Evolutionary conservation across 2,329 filamentous ascomycete genomes (phyloP), one percentile per base, ranked within the genome.

Genomic region (Arthrobotrys entomopaga): DNA sequence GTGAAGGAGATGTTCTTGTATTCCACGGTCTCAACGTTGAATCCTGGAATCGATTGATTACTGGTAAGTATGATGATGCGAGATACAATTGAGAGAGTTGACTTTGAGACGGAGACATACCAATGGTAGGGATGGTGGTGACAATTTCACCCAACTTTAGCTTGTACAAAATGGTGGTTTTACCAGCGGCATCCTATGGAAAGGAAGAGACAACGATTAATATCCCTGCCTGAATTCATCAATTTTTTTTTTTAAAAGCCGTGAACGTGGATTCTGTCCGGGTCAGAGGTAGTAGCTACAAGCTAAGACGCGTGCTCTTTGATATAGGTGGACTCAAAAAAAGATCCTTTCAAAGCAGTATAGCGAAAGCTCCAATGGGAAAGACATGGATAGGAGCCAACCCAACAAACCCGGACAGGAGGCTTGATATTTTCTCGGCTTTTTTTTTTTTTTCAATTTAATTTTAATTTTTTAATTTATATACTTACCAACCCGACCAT

Each of bases 1-100:
- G 94, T 98, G 88, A 99, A 99, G 84, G 97, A 93, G 81, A 97
- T 97, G 89, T 99, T 99, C 89, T 97, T 97, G 88, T 98, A 98
- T 83, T 96, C 93, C 83, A 99, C 95, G 66, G 95, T 98, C 88
- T 99, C 95, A 84, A 99, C 95, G 87, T 99, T 99, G 90, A 99
- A 99, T 81, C 95, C 91, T 93, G n/a, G n/a, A 46, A 34, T 61
- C n/a, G 49, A 24, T 61, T 38, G 29, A 34, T 10, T 34, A n/a
- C 29, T 34, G 29, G 16, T 29, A 20, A 22, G 40, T 20, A 48
- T 46, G 43, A 48, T 46, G 43, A 15, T 46, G 22, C 3, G 16
- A 22, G 13, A 38, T 19, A 11, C 22, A 20, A 38, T 53, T 20
- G 16, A 16, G 54, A 50, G 24, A 10, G 11, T 5, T 34, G n/a